These are phyloP conservation scores for Hemerocallis citrina DNA, from an alignment of 106 monocot species.

Conservation along the genomic window DNA sequence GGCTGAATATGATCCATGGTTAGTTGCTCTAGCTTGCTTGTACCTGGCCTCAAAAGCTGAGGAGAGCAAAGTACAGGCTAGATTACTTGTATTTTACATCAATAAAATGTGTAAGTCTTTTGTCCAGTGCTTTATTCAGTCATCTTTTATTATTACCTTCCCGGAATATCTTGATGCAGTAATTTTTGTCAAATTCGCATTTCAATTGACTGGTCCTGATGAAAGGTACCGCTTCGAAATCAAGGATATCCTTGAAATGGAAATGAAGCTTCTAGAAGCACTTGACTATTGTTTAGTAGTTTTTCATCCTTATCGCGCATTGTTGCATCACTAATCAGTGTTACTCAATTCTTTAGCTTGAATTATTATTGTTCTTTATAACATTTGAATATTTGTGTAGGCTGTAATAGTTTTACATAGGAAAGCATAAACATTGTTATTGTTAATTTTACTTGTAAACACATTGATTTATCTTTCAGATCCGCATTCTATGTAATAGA, in stretches of 20 bases:
- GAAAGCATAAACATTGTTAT: too few species aligned
- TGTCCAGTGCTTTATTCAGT: too few species aligned
- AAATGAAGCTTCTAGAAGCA: conserved; percentile 91
- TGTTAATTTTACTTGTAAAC: too few species aligned
- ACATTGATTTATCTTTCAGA: too few species aligned
- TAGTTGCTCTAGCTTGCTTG: conserved; percentile 78
- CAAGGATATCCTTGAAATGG: conserved; percentile 92
- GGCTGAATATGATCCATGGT: conserved; percentile 77
- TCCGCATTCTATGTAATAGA: too few species aligned
- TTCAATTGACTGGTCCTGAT: conserved; percentile 34
- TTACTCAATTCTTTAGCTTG: too few species aligned
- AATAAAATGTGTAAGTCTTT: conserved; percentile 51
- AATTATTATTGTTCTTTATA: too few species aligned
- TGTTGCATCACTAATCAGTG: too few species aligned
- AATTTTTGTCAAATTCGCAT: background rate
- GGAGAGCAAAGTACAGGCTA: conserved; percentile 87
- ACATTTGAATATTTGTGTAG: too few species aligned
- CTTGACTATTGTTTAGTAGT: conserved; percentile 84
- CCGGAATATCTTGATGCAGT: background rate
- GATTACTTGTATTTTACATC: conserved; percentile 76
- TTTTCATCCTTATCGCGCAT: conserved; percentile 76
- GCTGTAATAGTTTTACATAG: too few species aligned
- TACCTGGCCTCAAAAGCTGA: conserved; percentile 86
- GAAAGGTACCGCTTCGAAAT: conserved; percentile 72
- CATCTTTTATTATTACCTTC: background rate